phyloP scores from a whole-genome alignment of 2,329 filamentous ascomycete genomes.

The Xylaria sp. region DNA sequence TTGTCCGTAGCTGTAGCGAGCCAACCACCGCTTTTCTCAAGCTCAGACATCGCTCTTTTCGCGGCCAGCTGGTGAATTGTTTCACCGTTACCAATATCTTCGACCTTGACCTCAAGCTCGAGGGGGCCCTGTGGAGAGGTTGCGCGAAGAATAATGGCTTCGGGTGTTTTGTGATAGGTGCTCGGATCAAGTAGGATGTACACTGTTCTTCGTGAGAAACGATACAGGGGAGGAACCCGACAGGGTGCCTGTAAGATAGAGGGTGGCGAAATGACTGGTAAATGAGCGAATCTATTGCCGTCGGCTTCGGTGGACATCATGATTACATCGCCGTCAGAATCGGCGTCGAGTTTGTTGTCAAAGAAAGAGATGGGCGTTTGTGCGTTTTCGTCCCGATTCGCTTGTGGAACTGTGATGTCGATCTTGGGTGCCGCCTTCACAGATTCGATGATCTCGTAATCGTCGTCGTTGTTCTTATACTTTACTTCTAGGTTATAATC shows the following conservation, averaged over 20 bases:
- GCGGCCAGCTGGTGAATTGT: constrained; percentile 37
- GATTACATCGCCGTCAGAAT: background rate
- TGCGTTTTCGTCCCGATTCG: background rate
- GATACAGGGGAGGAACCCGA: constrained; percentile 28
- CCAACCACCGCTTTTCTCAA: constrained; percentile 36
- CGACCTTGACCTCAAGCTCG: constrained; percentile 33
- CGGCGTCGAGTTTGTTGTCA: background rate
- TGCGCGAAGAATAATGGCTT: constrained; percentile 33
- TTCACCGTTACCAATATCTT: constrained; percentile 33
- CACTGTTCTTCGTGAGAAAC: constrained; percentile 31
- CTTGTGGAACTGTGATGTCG: background rate
- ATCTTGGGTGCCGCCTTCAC: constrained; percentile 7
- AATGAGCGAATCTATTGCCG: constrained; percentile 16
- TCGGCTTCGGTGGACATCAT: background rate
- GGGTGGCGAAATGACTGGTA: constrained; percentile 20
- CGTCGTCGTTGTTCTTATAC: constrained; percentile 24
- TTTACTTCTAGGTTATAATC: constrained; percentile 31
- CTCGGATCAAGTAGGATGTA: constrained; percentile 34
- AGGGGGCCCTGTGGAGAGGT: constrained; percentile 29
- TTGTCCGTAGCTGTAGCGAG: constrained; percentile 20
- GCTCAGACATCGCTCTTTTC: constrained; percentile 30
- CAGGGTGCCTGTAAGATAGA: constrained; percentile 29
- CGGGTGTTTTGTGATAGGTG: constrained; percentile 24
- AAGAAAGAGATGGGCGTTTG: constrained; percentile 29
- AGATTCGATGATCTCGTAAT: constrained; percentile 28